phyloP scores from a whole-genome alignment of 768 basidiomycete genomes.

The Lentinula sp. region DNA sequence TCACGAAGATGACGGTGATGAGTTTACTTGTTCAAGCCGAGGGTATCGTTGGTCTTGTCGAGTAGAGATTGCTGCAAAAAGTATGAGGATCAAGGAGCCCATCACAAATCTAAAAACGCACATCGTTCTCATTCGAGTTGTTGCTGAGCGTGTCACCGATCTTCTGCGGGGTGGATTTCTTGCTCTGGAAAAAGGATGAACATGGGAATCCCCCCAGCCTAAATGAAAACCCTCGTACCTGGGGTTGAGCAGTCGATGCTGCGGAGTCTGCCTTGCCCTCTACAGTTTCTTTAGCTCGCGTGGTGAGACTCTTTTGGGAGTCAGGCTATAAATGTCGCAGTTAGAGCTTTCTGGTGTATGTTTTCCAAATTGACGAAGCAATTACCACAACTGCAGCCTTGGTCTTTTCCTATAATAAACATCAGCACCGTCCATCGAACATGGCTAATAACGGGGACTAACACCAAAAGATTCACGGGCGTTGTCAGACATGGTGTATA shows the following conservation, averaged over 20 bases:
- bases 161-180: slow-evolving; percentile 49
- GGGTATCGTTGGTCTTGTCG: slow-evolving; percentile 46
- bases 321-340: slow-evolving; percentile 36
- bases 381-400: slow-evolving; percentile 42
- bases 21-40: slow-evolving; percentile 34
- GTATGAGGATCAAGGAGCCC: background rate
- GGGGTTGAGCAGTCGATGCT: slow-evolving; percentile 46
- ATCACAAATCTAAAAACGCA: slow-evolving; percentile 12
- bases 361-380: background rate
- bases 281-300: slow-evolving; percentile 41
- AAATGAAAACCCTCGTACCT: slow-evolving; percentile 12
- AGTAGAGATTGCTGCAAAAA: slow-evolving; percentile 30
- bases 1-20: background rate
- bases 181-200: no score
- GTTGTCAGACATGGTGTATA: slow-evolving; percentile 44
- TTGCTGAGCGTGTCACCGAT: slow-evolving; percentile 39
- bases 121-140: slow-evolving; percentile 25
- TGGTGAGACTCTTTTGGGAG: slow-evolving; percentile 46
- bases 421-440: background rate
- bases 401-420: slow-evolving; percentile 35
- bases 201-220: no score
- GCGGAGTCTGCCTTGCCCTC: slow-evolving; percentile 43
- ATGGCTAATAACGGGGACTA: background rate
- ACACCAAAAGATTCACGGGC: slow-evolving; percentile 49
- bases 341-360: no score